Conservation (phyloP, 2,329 filamentous ascomycete genomes). For the Paracorniculantispora psalliotae region DNA sequence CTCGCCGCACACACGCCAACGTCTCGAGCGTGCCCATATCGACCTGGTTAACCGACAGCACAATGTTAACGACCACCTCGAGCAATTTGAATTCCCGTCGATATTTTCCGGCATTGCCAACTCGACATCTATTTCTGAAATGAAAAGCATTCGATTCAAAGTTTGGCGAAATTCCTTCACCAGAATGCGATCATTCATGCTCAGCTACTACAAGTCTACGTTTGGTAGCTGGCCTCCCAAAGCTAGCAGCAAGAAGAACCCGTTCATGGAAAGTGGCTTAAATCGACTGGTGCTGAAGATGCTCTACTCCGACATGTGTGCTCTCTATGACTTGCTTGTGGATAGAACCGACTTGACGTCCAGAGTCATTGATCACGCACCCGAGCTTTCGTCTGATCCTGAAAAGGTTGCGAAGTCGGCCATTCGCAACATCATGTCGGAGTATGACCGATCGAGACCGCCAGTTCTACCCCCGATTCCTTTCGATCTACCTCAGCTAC, state of each 20-base stretch:
- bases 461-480: conserved; percentile 89
- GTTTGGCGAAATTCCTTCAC: conserved; percentile 73
- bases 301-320: conserved; percentile 80
- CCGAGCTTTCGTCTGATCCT: conserved; percentile 49
- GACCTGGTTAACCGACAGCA: conserved; percentile 71
- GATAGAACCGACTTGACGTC: conserved; percentile 76
- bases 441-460: conserved; percentile 84
- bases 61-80: conserved; percentile 66
- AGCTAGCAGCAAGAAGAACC: conserved; percentile 85
- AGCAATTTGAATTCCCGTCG: conserved; percentile 85
- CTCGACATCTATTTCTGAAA: conserved; percentile 72
- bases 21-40: conserved; percentile 76
- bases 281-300: conserved; percentile 78
- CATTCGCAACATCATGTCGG: conserved; percentile 72
- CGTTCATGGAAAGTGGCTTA: conserved; percentile 77
- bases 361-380: conserved; percentile 65
- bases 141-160: conserved; percentile 76
- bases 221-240: conserved; percentile 82
- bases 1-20: conserved; percentile 64
- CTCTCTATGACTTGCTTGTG: conserved; percentile 82
- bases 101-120: conserved; percentile 84
- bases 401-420: conserved; percentile 61
- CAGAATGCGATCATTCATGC: conserved; percentile 67
- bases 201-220: conserved; percentile 58
- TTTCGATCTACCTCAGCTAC: conserved; percentile 78